Evolutionary conservation across 1,284 basidiomycete genomes (phyloP).

Genomic region (Xerocomus tenax): DNA sequence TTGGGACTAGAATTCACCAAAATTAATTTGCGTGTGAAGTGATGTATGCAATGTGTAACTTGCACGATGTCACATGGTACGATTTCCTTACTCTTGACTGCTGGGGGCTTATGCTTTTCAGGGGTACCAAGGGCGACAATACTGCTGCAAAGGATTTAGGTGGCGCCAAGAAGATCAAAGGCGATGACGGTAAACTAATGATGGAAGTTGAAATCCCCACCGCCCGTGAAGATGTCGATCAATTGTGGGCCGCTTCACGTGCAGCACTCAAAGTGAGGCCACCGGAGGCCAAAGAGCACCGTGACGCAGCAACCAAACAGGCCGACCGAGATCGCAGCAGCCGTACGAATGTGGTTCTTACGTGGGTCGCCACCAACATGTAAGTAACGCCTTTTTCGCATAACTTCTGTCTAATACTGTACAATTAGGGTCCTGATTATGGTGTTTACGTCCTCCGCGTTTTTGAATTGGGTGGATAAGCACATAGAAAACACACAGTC

Average conservation of each 20-base stretch:
- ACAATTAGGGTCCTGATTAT: constrained; percentile 59
- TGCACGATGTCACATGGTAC: constrained; percentile 81
- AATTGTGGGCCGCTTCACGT: constrained; percentile 70
- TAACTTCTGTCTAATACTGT: constrained; percentile 7
- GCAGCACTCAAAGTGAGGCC: constrained; percentile 58
- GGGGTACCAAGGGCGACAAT: constrained; percentile 89
- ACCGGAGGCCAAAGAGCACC: constrained; percentile 67
- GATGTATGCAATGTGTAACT: constrained; percentile 87
- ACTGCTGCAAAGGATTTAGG: constrained; percentile 79
- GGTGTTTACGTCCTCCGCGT: constrained; percentile 72
- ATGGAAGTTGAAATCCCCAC: constrained; percentile 81
- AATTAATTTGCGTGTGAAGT: constrained; percentile 32
- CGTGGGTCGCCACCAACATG: constrained; percentile 84
- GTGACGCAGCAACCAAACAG: constrained; percentile 82
- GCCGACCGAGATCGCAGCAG: constrained; percentile 79
- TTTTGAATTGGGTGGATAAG: constrained; percentile 53
- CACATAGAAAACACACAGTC: constrained; percentile 43
- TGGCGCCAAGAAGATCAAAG: constrained; percentile 78
- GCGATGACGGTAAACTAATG: constrained; percentile 73
- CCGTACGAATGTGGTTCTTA: constrained; percentile 75
- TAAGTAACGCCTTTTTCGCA: constrained; percentile 28
- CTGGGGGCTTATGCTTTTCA: constrained; percentile 15
- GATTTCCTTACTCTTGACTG: constrained; percentile 1
- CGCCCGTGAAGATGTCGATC: constrained; percentile 76
- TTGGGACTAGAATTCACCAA: not conserved